Base-by-base conservation (phyloP, 768 basidiomycete species). In the Suillus subaureus region DNA sequence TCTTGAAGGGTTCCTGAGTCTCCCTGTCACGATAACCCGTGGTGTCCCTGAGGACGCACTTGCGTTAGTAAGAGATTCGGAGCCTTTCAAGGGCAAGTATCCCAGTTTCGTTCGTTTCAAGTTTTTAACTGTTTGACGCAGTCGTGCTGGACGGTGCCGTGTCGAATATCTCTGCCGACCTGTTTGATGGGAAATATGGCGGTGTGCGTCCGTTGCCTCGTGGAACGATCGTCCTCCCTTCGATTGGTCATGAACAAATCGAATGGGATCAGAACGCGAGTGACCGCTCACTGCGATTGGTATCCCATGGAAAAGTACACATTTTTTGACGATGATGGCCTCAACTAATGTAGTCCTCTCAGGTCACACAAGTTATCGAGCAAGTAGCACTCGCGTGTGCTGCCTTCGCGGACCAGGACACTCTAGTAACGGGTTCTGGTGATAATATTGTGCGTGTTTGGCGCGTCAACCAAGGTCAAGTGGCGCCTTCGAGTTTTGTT, bases 11-110 rank as follows among this genome's bases (percentile, higher is more conserved):
- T 75, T 86, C n/a, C 81, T 85, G 3, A 89, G 86, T 28, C 82
- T 97, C 18, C 93, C 96, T 0, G 76, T 90, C 5, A 90, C 89
- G 3, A 81, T 81, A 2, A 76, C 88, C 9, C 88, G 91, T 68
- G 96, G 96, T 3, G 82, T 97, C 37, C 91, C 91, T 64, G 96
- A 97, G 75, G 93, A 97, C 73, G 86, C 88, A 15, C 86, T 91
- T 62, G 77, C 91, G 26, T 81, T 94, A 31, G 73, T 80, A 0
- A 90, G 90, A 71, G 86, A 82, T 26, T 77, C 78, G 40, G 80
- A 83, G 39, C 85, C 84, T 43, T 79, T 87, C 66, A 87, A 81
- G 82, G 83, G 93, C 89, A 70, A 56, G 73, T 62, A 9, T 16
- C 13, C 42, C 13, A 21, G 8, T 16, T 7, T 40, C 23, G 3